Evolutionary conservation across 441 rosid genomes (phyloP).

Genomic region (Raphanus hybrid): DNA sequence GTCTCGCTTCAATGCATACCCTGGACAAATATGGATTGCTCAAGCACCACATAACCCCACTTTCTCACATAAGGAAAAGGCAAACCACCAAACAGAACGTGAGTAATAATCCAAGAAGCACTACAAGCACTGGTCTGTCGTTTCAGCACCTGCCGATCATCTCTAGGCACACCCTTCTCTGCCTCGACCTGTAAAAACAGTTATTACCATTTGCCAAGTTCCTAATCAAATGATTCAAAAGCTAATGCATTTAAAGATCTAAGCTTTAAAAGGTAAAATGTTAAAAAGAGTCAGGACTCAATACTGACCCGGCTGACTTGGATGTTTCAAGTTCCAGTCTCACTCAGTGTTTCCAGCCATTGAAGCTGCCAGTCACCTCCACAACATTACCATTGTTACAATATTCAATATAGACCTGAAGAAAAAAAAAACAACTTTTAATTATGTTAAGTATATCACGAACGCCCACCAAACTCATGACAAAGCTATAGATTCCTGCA

Average conservation of each 20-base stretch:
- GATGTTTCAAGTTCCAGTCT: conserved; percentile 76
- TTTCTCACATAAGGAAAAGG: too few relatives aligned
- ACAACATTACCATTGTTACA: conserved; percentile 69
- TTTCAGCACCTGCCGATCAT: too few relatives aligned
- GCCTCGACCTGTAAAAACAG: too few relatives aligned
- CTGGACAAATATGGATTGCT: too few relatives aligned
- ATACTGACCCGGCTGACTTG: conserved; percentile 43
- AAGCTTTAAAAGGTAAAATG: background rate
- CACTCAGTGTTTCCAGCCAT: conserved; percentile 86
- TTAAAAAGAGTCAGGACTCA: conserved; percentile 5
- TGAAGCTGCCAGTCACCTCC: conserved; percentile 94
- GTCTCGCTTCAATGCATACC: background rate
- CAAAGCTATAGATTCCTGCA: background rate
- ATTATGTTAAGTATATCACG: background rate
- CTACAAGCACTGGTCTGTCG: too few relatives aligned
- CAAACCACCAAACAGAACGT: too few relatives aligned
- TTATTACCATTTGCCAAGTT: too few relatives aligned
- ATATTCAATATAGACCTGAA: conserved; percentile 75
- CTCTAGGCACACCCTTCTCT: too few relatives aligned
- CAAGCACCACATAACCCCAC: too few relatives aligned
- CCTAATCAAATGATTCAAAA: too few relatives aligned
- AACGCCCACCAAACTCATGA: background rate
- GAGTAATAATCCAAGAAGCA: too few relatives aligned
- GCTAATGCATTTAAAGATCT: too few relatives aligned
- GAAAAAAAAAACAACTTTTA: background rate